These are phyloP conservation scores for Russula olivacea DNA, from an alignment of 768 basidiomycete genomes.

Conservation along the genomic window DNA sequence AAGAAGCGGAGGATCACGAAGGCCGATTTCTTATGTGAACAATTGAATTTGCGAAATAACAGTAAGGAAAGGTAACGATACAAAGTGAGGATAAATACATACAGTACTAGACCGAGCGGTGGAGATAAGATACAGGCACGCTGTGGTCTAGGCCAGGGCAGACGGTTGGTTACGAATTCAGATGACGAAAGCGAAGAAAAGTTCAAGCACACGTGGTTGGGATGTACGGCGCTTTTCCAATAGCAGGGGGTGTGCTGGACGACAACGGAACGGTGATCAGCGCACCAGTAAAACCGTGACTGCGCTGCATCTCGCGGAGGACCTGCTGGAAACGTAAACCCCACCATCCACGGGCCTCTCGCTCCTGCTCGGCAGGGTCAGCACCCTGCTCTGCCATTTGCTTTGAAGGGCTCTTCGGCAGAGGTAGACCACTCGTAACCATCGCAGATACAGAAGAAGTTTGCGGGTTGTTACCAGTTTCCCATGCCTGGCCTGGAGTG, in stretches of 20 bases:
- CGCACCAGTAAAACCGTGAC: constrained; percentile 18
- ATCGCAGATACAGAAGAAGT: constrained; percentile 35
- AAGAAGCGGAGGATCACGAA: neutral
- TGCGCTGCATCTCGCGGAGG: constrained; percentile 46
- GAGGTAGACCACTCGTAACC: constrained; percentile 43
- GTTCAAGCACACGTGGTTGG: constrained; percentile 21
- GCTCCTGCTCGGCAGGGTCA: constrained; percentile 40
- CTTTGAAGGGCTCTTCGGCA: constrained; percentile 71
- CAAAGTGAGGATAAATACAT: neutral
- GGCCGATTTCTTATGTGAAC: neutral
- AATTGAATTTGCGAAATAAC: constrained; percentile 10
- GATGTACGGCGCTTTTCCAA: constrained; percentile 2
- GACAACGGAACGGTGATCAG: neutral
- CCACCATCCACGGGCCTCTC: constrained; percentile 76
- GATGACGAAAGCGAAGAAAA: constrained; percentile 22
- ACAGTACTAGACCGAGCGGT: neutral
- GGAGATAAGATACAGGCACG: constrained; percentile 1
- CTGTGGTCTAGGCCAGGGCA: neutral
- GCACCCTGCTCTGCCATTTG: constrained; percentile 37
- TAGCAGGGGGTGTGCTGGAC: neutral
- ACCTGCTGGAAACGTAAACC: constrained; percentile 58
- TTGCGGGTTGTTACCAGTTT: constrained; percentile 29
- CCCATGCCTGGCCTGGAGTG: constrained; percentile 29
- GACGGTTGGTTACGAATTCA: constrained; percentile 18
- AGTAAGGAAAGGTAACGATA: constrained; percentile 4